phyloP scores from a whole-genome alignment of 352 stramenopile genomes.

The Pythium brachiatum region DNA sequence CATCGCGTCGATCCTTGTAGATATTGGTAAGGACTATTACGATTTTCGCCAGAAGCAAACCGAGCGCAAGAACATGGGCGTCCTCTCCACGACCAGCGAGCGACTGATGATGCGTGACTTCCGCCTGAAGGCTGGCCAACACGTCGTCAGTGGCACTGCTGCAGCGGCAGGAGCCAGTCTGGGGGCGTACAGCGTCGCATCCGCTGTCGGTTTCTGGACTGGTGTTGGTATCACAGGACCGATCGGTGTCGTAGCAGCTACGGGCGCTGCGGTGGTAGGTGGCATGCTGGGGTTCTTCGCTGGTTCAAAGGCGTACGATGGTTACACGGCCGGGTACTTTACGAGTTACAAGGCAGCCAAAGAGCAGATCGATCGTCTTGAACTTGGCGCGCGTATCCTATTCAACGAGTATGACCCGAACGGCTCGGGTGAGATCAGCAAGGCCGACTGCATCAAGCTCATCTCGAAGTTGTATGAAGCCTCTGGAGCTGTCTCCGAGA shows the following conservation, averaged over 20 bases:
- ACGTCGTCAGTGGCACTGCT: conserved; percentile 71
- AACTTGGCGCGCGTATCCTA: conserved; percentile 74
- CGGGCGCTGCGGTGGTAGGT: conserved; percentile 73
- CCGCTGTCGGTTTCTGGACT: conserved; percentile 74
- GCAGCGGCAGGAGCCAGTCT: conserved; percentile 73
- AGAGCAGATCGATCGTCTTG: conserved; percentile 82
- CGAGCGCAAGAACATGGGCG: conserved; percentile 60
- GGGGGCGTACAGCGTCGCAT: conserved; percentile 70
- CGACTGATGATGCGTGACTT: conserved; percentile 85
- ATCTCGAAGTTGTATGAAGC: conserved; percentile 78
- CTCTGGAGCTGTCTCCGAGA: conserved; percentile 64
- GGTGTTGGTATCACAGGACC: conserved; percentile 76
- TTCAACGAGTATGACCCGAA: conserved; percentile 82
- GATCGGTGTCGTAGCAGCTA: conserved; percentile 73
- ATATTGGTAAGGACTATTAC: conserved; percentile 86
- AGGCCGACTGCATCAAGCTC: conserved; percentile 65
- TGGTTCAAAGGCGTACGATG: conserved; percentile 73
- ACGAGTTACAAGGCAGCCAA: conserved; percentile 72
- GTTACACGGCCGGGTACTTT: conserved; percentile 74
- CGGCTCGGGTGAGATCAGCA: conserved; percentile 60
- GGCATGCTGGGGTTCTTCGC: conserved; percentile 83
- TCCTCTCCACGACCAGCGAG: conserved; percentile 70
- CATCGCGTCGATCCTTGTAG: conserved; percentile 83
- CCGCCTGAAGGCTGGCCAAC: conserved; percentile 74
- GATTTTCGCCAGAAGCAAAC: conserved; percentile 75